Evolutionary conservation across 345 rosid species (phyloP).

Genomic region (Dovyalis caffra): DNA sequence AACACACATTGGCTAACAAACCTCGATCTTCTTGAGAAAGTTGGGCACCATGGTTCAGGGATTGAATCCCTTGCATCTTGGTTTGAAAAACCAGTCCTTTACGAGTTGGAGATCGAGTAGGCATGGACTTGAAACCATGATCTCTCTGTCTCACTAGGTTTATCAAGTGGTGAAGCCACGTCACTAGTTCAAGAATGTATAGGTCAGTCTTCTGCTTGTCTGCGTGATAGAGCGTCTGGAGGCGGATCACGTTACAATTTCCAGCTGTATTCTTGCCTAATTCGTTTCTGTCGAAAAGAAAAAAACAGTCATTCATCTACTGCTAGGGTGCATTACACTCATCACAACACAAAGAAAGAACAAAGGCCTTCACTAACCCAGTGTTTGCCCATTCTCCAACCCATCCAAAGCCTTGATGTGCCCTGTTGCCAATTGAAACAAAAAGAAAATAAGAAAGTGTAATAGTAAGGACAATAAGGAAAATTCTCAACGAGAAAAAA

Average conservation of each 20-base stretch:
- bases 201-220: slow-evolving; percentile 59
- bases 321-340: background rate
- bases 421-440: slow-evolving; percentile 44
- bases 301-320: background rate
- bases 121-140: slow-evolving; percentile 32
- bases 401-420: slow-evolving; percentile 95
- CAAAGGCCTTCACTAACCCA: slow-evolving; percentile 43
- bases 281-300: slow-evolving; percentile 16
- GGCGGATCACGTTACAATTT: slow-evolving; percentile 47
- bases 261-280: slow-evolving; percentile 15
- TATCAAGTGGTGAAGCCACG: slow-evolving; percentile 76
- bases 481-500: background rate
- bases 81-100: slow-evolving; percentile 29
- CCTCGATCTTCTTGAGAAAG: slow-evolving; percentile 66
- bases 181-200: slow-evolving; percentile 66
- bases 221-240: slow-evolving; percentile 83
- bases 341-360: background rate
- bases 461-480: background rate
- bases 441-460: slow-evolving; percentile 10
- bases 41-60: slow-evolving; percentile 26
- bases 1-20: slow-evolving; percentile 45
- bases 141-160: slow-evolving; percentile 49
- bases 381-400: slow-evolving; percentile 98
- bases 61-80: slow-evolving; percentile 35
- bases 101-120: slow-evolving; percentile 34